These are phyloP conservation scores for Combretum micranthum DNA, from an alignment of 345 rosid species.

Conservation along the genomic window DNA sequence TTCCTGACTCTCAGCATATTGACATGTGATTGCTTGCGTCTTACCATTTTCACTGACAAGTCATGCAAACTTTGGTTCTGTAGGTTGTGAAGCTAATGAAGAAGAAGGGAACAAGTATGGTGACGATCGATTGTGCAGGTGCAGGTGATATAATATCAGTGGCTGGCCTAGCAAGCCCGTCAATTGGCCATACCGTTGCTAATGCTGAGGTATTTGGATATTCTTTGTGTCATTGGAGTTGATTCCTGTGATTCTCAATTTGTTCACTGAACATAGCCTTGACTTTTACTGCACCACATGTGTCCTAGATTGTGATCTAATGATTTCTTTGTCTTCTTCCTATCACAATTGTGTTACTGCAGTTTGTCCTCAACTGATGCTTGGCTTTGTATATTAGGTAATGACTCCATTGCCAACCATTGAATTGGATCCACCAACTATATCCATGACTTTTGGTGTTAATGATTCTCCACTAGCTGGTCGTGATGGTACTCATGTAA, in stretches of 20 bases:
- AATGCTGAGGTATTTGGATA: constrained; percentile 52
- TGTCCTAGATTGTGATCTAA: background rate
- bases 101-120: constrained; percentile 87
- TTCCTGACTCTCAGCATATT: too few species aligned
- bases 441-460: constrained; percentile 97
- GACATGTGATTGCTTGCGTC: too few species aligned
- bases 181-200: constrained; percentile 92
- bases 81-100: constrained; percentile 95
- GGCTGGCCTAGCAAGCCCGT: constrained; percentile 80
- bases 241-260: background rate
- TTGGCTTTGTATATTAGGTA: constrained; percentile 39
- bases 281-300: too few species aligned
- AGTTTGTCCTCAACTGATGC: background rate
- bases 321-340: background rate
- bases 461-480: constrained; percentile 98
- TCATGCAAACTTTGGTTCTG: constrained; percentile 7
- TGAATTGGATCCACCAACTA: constrained; percentile 96
- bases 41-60: too few species aligned
- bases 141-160: constrained; percentile 94
- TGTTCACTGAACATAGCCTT: background rate
- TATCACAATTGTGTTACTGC: too few species aligned
- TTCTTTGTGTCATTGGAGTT: background rate
- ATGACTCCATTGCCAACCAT: constrained; percentile 70
- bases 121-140: constrained; percentile 75
- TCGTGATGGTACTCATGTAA: constrained; percentile 86